A percentile compares a stretch with the other conserved stretches of the same genome.
Evolutionary conservation across 768 basidiomycete genomes (phyloP).

Genomic region (Roridomyces roridus): DNA sequence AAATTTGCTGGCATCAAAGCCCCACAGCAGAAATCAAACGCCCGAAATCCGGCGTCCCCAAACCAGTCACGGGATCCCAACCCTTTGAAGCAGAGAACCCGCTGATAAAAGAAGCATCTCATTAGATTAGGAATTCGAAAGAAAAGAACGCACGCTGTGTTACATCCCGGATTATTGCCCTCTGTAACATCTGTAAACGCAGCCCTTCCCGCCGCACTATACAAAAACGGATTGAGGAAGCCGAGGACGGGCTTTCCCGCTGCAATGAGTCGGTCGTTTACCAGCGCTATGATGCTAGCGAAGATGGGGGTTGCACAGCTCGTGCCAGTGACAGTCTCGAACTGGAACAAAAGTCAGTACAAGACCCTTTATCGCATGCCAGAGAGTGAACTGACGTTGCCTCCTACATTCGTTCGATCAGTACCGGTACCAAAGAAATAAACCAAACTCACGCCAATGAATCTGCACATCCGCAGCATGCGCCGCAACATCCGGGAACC

Average conservation of each 20-base stretch:
- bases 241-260: constrained; percentile 27
- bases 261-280: constrained; percentile 46
- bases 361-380: too few relatives aligned
- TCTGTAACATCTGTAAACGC: constrained; percentile 43
- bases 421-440: too few relatives aligned
- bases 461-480: constrained; percentile 27
- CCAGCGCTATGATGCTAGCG: constrained; percentile 45
- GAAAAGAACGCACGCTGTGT: neutral
- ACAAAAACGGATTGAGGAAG: constrained; percentile 1
- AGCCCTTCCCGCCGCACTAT: constrained; percentile 18
- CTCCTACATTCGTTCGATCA: too few relatives aligned
- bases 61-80: too few relatives aligned
- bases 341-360: neutral
- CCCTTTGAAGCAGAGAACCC: too few relatives aligned
- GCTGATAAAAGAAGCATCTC: too few relatives aligned
- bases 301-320: constrained; percentile 51
- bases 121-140: too few relatives aligned
- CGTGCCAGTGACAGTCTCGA: constrained; percentile 41
- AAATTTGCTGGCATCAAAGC: too few relatives aligned
- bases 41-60: too few relatives aligned
- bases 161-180: constrained; percentile 13
- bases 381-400: constrained; percentile 28
- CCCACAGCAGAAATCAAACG: too few relatives aligned
- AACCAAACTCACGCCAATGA: constrained; percentile 33
- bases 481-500: constrained; percentile 42